phyloP scores from a whole-genome alignment of 768 basidiomycete genomes.

The Boletus sp. region DNA sequence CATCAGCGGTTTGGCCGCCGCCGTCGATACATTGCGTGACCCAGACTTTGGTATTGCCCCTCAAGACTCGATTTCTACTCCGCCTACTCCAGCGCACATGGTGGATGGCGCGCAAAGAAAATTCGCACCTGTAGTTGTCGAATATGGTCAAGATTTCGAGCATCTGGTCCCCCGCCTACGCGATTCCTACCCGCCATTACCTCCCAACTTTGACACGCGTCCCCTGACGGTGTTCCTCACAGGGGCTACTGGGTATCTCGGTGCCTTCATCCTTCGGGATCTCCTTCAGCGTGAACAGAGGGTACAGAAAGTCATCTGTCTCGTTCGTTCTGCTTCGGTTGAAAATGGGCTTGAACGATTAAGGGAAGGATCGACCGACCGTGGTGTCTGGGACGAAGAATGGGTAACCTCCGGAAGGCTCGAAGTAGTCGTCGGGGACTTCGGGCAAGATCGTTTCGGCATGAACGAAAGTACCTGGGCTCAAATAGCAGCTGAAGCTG shows the following conservation, averaged over 20 bases:
- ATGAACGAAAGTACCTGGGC: conserved; percentile 64
- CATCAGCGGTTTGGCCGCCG: conserved; percentile 68
- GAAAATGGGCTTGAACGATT: conserved; percentile 69
- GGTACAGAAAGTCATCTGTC: conserved; percentile 86
- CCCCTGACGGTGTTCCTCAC: conserved; percentile 87
- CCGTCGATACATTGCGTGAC: conserved; percentile 72
- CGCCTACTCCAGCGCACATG: conserved; percentile 13
- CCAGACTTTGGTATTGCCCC: conserved; percentile 75
- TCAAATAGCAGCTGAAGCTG: conserved; percentile 65
- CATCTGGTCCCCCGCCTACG: conserved; percentile 56
- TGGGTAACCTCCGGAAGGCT: conserved; percentile 72
- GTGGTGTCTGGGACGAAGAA: conserved; percentile 84
- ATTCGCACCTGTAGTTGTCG: conserved; percentile 37
- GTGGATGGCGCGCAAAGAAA: conserved; percentile 17
- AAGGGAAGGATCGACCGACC: conserved; percentile 67
- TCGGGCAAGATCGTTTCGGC: conserved; percentile 75
- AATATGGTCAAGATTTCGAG: conserved; percentile 81
- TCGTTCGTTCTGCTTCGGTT: conserved; percentile 72
- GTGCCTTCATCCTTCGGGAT: conserved; percentile 86
- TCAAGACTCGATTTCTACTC: conserved; percentile 25
- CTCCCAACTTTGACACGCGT: conserved; percentile 51
- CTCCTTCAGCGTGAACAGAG: conserved; percentile 59
- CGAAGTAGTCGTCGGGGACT: conserved; percentile 82
- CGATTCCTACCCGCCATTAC: conserved; percentile 58
- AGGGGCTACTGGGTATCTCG: conserved; percentile 95